Percentiles rank a stretch among this genome's conserved stretches.
These are phyloP conservation scores for Magnusiomyces tetraspermus DNA, from an alignment of 1,139 yeast genomes.

Conservation along the genomic window DNA sequence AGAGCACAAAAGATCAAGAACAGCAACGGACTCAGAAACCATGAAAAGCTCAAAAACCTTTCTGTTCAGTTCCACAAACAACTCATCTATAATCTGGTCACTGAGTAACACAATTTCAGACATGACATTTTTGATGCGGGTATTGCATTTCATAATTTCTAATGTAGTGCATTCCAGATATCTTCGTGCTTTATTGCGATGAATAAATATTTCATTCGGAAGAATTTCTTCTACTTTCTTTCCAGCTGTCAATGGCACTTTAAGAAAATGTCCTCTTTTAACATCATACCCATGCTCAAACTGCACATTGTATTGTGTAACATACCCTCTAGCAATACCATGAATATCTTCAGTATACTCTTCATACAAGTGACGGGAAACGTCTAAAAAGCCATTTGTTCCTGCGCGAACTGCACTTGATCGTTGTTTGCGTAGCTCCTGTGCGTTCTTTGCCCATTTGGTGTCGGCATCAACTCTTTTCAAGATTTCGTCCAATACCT, in stretches of 20 bases:
- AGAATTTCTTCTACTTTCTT: slow-evolving; percentile 17
- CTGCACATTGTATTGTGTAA: slow-evolving; percentile 11
- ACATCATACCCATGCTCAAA: slow-evolving; percentile 34
- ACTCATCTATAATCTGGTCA: slow-evolving; percentile 33
- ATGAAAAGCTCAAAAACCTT: slow-evolving; percentile 35
- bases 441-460: slow-evolving; percentile 34
- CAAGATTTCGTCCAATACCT: slow-evolving; percentile 27
- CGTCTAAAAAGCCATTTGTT: slow-evolving; percentile 39
- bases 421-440: slow-evolving; percentile 38
- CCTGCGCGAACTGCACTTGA: slow-evolving; percentile 40
- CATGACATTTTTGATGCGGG: slow-evolving; percentile 35
- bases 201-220: slow-evolving; percentile 32
- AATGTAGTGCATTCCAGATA: slow-evolving; percentile 37
- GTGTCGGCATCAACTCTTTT: slow-evolving; percentile 36
- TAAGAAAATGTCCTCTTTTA: slow-evolving; percentile 35
- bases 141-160: slow-evolving; percentile 36
- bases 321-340: slow-evolving; percentile 14
- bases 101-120: slow-evolving; percentile 37
- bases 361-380: slow-evolving; percentile 37
- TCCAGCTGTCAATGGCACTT: slow-evolving; percentile 19
- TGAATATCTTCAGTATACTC: slow-evolving; percentile 34
- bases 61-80: slow-evolving; percentile 26
- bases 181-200: slow-evolving; percentile 27
- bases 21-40: slow-evolving; percentile 39
- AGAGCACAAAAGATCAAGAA: slow-evolving; percentile 37